Conservation (phyloP, 768 basidiomycete species). For the Lactarius psammicola region DNA sequence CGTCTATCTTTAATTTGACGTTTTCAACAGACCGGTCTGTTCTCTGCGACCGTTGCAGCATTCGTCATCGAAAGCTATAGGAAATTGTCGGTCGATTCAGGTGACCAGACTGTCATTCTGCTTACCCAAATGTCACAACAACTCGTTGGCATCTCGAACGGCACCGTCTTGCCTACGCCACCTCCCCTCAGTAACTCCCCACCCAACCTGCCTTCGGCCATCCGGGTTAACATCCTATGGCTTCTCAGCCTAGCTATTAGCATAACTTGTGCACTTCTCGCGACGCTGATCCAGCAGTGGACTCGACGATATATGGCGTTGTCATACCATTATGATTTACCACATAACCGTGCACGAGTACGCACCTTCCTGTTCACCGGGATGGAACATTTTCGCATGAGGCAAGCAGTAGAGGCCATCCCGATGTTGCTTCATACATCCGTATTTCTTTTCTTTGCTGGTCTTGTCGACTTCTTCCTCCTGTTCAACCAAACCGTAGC, state of each 20-base stretch:
- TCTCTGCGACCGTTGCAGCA: slow-evolving; percentile 7
- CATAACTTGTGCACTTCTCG: slow-evolving; percentile 3
- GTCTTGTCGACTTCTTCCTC: slow-evolving; percentile 7
- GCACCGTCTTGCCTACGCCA: not conserved
- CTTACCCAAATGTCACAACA: slow-evolving; percentile 6
- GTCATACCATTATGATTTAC: not conserved
- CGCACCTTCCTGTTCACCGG: slow-evolving; percentile 3
- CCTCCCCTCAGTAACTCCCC: not conserved
- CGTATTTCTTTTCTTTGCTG: slow-evolving; percentile 6
- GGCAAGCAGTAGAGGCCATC: not conserved
- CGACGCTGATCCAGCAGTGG: slow-evolving; percentile 11
- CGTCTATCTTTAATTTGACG: not conserved
- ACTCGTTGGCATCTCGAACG: slow-evolving; percentile 1
- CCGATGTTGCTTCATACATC: slow-evolving; percentile 5
- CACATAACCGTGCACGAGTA: slow-evolving; percentile 3
- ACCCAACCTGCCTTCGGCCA: not conserved
- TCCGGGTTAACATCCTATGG: slow-evolving; percentile 7
- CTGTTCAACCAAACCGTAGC: slow-evolving; percentile 3
- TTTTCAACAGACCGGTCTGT: not conserved
- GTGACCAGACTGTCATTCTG: not conserved
- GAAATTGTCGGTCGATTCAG: not conserved
- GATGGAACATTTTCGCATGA: slow-evolving; percentile 1
- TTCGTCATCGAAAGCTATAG: slow-evolving; percentile 7
- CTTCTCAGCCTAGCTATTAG: slow-evolving; percentile 3
- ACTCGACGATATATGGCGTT: slow-evolving; percentile 1